Conservation (phyloP, 768 basidiomycete species). For the Kwoniella europaea region DNA sequence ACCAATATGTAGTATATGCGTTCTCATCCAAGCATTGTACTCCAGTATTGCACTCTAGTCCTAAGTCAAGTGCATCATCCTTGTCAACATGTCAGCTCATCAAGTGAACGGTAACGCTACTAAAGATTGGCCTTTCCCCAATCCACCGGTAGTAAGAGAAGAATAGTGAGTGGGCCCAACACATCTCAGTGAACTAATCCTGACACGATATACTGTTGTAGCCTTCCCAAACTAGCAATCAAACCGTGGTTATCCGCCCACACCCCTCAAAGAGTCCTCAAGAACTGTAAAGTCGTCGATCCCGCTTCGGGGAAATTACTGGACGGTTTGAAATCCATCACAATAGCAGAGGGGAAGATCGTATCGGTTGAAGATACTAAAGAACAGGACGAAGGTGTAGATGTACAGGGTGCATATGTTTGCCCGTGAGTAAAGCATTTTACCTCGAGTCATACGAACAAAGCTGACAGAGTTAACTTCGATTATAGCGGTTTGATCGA, state of each 20-base stretch:
- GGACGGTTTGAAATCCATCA: slow-evolving; percentile 47
- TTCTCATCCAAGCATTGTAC: no score
- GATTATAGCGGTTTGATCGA: slow-evolving; percentile 59
- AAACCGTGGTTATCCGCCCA: slow-evolving; percentile 59
- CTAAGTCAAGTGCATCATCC: background rate
- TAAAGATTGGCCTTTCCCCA: slow-evolving; percentile 10
- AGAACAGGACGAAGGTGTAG: slow-evolving; percentile 35
- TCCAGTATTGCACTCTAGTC: no score
- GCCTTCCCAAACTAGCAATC: slow-evolving; percentile 60
- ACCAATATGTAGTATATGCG: no score
- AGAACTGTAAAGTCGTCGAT: slow-evolving; percentile 59
- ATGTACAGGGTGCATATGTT: slow-evolving; percentile 59
- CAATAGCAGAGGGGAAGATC: slow-evolving; percentile 55
- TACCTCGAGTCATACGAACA: background rate
- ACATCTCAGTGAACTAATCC: background rate
- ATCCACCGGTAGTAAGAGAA: slow-evolving; percentile 4
- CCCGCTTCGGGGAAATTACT: slow-evolving; percentile 50
- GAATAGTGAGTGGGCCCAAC: slow-evolving; percentile 7
- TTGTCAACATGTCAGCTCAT: background rate
- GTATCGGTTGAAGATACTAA: slow-evolving; percentile 29
- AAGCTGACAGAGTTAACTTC: background rate
- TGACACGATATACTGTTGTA: background rate
- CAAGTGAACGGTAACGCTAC: slow-evolving; percentile 1
- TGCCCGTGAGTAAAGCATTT: slow-evolving; percentile 51
- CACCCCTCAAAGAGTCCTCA: slow-evolving; percentile 51